phyloP scores from a whole-genome alignment of 139 green algal genomes.

The Pycnococcus provasolii region DNA sequence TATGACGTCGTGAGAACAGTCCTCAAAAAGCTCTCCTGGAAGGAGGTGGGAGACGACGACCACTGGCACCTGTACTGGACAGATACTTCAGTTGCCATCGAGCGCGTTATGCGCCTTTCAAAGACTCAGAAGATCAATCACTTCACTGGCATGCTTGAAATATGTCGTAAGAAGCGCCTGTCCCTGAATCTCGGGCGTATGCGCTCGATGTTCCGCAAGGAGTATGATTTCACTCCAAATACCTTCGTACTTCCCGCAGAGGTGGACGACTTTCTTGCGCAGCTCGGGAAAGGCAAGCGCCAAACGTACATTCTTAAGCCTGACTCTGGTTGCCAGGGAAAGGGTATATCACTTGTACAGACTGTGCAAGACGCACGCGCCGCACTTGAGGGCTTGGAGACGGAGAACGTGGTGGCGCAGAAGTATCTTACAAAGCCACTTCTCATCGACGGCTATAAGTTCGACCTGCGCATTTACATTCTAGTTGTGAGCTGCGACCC shows the following conservation, averaged over 20 bases:
- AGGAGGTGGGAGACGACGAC: constrained; percentile 49
- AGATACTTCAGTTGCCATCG: constrained; percentile 55
- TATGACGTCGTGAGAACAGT: constrained; percentile 61
- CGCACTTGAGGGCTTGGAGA: constrained; percentile 44
- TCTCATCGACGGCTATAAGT: constrained; percentile 54
- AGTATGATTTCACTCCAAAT: constrained; percentile 21
- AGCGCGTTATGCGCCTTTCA: constrained; percentile 51
- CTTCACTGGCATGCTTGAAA: constrained; percentile 71
- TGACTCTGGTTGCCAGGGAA: constrained; percentile 59
- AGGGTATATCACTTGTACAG: constrained; percentile 47
- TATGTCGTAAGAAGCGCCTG: constrained; percentile 70
- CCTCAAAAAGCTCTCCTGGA: constrained; percentile 56
- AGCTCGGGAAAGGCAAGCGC: constrained; percentile 34
- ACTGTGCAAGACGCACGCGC: constrained; percentile 25
- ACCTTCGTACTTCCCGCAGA: constrained; percentile 51
- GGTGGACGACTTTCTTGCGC: constrained; percentile 11
- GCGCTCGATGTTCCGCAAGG: constrained; percentile 12
- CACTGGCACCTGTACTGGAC: constrained; percentile 61
- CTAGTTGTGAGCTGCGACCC: constrained; percentile 50
- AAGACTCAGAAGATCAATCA: constrained; percentile 69
- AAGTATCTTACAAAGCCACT: constrained; percentile 43
- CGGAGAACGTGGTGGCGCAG: constrained; percentile 35
- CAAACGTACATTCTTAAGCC: constrained; percentile 73
- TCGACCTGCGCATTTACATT: constrained; percentile 58
- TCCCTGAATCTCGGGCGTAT: constrained; percentile 52